Conservation (phyloP, 148 eudicot species). For the Nepenthes gracilis region DNA sequence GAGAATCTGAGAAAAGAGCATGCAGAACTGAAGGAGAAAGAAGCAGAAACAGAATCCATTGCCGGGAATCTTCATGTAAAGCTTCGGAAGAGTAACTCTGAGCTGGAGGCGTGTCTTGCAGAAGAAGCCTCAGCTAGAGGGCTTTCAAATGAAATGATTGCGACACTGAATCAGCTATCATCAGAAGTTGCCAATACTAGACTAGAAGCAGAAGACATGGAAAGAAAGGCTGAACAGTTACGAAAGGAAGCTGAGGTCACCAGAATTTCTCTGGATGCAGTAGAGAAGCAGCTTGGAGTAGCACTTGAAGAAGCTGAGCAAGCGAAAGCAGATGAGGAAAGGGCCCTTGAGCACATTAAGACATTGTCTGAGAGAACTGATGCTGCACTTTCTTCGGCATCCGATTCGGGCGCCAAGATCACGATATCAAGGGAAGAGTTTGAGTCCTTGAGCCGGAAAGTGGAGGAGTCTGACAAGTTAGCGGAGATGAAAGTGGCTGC, state of each 20-base stretch:
- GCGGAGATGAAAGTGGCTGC: constrained; percentile 44
- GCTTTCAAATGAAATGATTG: constrained; percentile 44
- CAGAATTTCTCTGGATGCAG: constrained; percentile 19
- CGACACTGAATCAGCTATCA: constrained; percentile 28
- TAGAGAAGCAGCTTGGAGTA: background rate
- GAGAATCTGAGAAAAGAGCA: constrained; percentile 62
- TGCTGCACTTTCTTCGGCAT: constrained; percentile 59
- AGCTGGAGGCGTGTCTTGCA: constrained; percentile 50
- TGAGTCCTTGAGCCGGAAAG: constrained; percentile 61
- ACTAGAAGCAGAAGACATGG: constrained; percentile 39
- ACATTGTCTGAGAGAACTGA: constrained; percentile 35
- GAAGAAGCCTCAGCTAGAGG: constrained; percentile 42
- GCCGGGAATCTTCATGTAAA: constrained; percentile 66
- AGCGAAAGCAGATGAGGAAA: constrained; percentile 38
- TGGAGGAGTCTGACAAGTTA: constrained; percentile 36
- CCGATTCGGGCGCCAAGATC: constrained; percentile 42
- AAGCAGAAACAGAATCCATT: constrained; percentile 62
- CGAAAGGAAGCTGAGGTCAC: constrained; percentile 34
- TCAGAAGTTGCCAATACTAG: constrained; percentile 34
- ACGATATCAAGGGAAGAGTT: constrained; percentile 44
- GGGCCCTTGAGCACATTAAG: constrained; percentile 31
- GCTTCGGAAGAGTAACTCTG: constrained; percentile 58
- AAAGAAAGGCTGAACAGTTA: constrained; percentile 38
- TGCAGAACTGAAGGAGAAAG: constrained; percentile 56
- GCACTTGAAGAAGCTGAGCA: constrained; percentile 21